Evolutionary conservation across 2,329 filamentous ascomycete genomes (phyloP).

Genomic region (Pseudocercospora cruenta): DNA sequence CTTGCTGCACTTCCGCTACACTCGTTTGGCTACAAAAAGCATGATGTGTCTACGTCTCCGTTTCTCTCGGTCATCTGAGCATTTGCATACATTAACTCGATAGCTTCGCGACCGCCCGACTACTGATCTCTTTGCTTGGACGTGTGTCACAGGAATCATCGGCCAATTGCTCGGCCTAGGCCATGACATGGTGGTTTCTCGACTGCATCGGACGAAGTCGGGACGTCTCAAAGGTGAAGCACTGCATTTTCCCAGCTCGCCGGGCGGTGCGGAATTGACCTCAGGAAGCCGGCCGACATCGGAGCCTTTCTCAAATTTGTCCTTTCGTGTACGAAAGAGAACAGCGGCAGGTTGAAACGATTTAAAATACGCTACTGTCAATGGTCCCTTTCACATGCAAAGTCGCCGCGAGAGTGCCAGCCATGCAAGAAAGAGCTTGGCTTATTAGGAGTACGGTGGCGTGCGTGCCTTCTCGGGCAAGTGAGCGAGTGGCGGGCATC

Average conservation of each 20-base stretch:
- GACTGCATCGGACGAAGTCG: constrained; percentile 14
- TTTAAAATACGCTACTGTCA: neutral
- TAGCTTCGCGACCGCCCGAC: neutral
- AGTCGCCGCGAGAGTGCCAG: neutral
- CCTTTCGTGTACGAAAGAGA: neutral
- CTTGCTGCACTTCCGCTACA: neutral
- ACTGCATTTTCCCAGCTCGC: neutral
- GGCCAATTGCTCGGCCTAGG: constrained; percentile 13
- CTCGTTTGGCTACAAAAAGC: neutral
- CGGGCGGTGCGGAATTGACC: constrained; percentile 3
- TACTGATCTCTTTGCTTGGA: neutral
- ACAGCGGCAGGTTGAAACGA: constrained; percentile 4
- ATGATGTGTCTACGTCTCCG: constrained; percentile 8
- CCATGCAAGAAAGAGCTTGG: neutral
- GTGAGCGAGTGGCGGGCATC: neutral
- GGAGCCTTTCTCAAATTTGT: neutral
- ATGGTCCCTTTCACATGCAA: constrained; percentile 5
- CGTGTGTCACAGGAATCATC: neutral
- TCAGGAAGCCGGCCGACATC: neutral
- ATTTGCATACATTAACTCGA: constrained; percentile 8
- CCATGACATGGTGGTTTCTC: constrained; percentile 1
- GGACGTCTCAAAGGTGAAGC: neutral
- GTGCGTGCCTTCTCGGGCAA: neutral
- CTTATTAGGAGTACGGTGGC: neutral
- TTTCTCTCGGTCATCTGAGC: neutral